phyloP scores from a whole-genome alignment of 768 basidiomycete species.

The Strobilomyces echinocephalus region DNA sequence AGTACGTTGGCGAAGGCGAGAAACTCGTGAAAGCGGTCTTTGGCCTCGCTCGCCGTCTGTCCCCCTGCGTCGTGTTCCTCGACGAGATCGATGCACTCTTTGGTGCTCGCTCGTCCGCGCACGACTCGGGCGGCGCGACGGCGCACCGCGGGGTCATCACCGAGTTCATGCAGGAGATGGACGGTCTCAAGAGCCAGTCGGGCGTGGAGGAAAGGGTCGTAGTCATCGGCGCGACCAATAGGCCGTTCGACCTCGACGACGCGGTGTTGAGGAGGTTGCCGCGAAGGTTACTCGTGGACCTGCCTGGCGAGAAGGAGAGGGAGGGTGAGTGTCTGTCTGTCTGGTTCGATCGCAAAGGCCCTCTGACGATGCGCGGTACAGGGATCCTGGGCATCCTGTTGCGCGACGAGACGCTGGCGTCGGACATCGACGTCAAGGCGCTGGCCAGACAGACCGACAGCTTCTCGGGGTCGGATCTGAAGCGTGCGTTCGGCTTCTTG shows the following conservation, averaged over 20 bases:
- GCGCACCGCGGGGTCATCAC: slow-evolving; percentile 87
- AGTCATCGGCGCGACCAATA: slow-evolving; percentile 91
- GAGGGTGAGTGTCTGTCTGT: slow-evolving; percentile 67
- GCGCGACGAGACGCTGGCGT: slow-evolving; percentile 67
- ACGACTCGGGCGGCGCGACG: slow-evolving; percentile 72
- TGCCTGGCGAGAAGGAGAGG: slow-evolving; percentile 82
- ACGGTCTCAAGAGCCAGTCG: slow-evolving; percentile 65
- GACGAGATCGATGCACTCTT: slow-evolving; percentile 95
- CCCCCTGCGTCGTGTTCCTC: slow-evolving; percentile 90
- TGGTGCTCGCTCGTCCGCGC: slow-evolving; percentile 73
- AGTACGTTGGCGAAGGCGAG: slow-evolving; percentile 89
- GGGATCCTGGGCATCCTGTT: slow-evolving; percentile 86
- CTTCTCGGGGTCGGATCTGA: slow-evolving; percentile 93
- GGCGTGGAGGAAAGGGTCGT: slow-evolving; percentile 72
- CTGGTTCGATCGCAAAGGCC: neutral
- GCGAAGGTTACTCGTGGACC: slow-evolving; percentile 79
- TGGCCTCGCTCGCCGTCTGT: slow-evolving; percentile 74
- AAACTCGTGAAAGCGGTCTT: slow-evolving; percentile 89
- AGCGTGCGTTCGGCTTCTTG: slow-evolving; percentile 54
- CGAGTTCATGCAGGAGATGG: slow-evolving; percentile 97
- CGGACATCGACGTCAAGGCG: slow-evolving; percentile 55
- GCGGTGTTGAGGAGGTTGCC: slow-evolving; percentile 87
- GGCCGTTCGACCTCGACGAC: slow-evolving; percentile 88
- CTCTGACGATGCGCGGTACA: slow-evolving; percentile 27
- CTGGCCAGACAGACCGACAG: slow-evolving; percentile 73